Base-by-base conservation (phyloP, 192 early-diverging fungal species). In the Entophlyctis helioformis region DNA sequence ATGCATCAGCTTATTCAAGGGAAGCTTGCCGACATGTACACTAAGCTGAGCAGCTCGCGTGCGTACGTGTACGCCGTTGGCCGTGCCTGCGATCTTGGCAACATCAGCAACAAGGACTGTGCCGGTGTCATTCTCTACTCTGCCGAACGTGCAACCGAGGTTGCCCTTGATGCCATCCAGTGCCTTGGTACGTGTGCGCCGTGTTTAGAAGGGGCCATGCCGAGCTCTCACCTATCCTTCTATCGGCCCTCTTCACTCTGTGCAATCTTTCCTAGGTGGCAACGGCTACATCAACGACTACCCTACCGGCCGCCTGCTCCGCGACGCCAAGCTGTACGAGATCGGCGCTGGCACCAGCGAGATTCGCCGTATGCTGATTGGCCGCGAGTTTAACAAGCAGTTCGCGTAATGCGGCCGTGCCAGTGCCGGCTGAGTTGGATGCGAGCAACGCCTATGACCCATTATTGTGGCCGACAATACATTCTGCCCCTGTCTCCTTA, bases 21-120 rank as follows among this genome's bases (percentile, higher is more conserved):
- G n/a, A 96, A 92, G 59, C 62, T 96, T 42, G 92, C 92, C 18
- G 92, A 96, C 48, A 96, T 96, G 86, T 91, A 92, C 71, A 91
- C 87, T n/a, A 92, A 92, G 57, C 67, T 91, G 25, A 86, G 81
- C 46, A 89, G 89, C 1, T 89, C 89, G 13, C 71, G 92, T 10
- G 64, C 88, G 21, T 92, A 91, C 50, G 87, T 87, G 11, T 91
- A 96, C 57, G 78, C 89, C 27, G 87, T 90, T 4, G 92, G 81
- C 1, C 67, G 89, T 20, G 89, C 87, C 19, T 88, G 86, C 46
- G 89, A 93, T 52, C 40, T 33, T 16, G 88, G 87, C 9, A 64
- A 85, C 25, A 54, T 78, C 44, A 84, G 82, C 53, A 85, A 81
- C 72, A 84, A 85, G 69, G 92, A 96, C 60, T 96, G 92, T 50